phyloP scores from a whole-genome alignment of 257 asterid species.

The Ehretia macrophylla region DNA sequence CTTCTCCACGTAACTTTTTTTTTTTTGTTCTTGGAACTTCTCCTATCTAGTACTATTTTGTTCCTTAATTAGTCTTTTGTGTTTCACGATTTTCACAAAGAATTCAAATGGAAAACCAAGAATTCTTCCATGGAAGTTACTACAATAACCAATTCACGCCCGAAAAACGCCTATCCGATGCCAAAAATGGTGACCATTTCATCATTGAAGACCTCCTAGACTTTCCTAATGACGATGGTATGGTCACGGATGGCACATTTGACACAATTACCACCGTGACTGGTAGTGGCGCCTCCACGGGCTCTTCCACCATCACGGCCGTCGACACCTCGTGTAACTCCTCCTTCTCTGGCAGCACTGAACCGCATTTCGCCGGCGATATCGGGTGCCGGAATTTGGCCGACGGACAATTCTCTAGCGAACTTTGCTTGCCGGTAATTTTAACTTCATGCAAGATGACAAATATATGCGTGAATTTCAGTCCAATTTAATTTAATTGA shows the following conservation, averaged over 20 bases:
- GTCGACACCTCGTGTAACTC: constrained; percentile 54
- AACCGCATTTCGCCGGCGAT: constrained; percentile 24
- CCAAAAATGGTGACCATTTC: constrained; percentile 50
- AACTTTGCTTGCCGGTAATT: constrained; percentile 74
- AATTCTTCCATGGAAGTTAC: constrained; percentile 42
- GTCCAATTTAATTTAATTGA: neutral
- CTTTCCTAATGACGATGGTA: constrained; percentile 60
- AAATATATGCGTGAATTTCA: neutral
- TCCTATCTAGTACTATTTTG: neutral
- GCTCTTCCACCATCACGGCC: constrained; percentile 34
- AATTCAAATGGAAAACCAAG: constrained; percentile 51
- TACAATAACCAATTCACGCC: constrained; percentile 31
- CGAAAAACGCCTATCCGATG: constrained; percentile 38
- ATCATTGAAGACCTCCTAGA: constrained; percentile 73
- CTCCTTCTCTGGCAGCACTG: constrained; percentile 32
- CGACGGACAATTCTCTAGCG: constrained; percentile 49
- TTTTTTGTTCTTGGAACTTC: neutral
- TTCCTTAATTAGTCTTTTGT: constrained; percentile 2
- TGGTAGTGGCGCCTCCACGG: constrained; percentile 23
- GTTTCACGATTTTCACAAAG: neutral
- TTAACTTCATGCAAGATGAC: constrained; percentile 3
- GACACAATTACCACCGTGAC: constrained; percentile 28
- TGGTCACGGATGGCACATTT: constrained; percentile 21
- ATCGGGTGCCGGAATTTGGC: constrained; percentile 30
- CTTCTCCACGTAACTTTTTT: constrained; percentile 5